Percentiles rank a stretch among this genome's conserved stretches.
Evolutionary conservation across 2,329 filamentous ascomycete genomes (phyloP).

Genomic region (Botrytis fragariae): DNA sequence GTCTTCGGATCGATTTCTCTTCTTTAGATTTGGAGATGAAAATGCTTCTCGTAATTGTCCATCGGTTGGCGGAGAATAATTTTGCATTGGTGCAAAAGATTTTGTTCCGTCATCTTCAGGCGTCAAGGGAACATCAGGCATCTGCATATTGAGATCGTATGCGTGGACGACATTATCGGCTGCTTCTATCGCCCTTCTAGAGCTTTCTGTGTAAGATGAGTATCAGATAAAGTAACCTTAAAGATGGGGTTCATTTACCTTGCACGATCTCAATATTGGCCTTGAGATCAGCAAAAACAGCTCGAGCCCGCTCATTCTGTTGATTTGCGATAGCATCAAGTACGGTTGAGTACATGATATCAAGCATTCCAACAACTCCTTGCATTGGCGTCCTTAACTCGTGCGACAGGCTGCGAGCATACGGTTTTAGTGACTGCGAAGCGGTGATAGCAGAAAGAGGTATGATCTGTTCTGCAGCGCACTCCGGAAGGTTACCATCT

Average conservation of each 20-base stretch:
- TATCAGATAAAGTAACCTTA: not conserved
- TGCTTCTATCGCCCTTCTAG: constrained; percentile 67
- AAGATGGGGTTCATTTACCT: constrained; percentile 43
- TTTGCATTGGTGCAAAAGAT: not conserved
- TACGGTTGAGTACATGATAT: constrained; percentile 72
- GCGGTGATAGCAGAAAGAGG: constrained; percentile 55
- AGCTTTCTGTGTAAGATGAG: constrained; percentile 53
- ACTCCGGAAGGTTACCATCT: constrained; percentile 34
- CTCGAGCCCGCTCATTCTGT: constrained; percentile 48
- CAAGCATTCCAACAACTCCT: constrained; percentile 72
- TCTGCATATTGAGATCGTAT: constrained; percentile 72
- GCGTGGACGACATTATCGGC: constrained; percentile 75
- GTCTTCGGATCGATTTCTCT: constrained; percentile 29
- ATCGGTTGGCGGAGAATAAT: not conserved
- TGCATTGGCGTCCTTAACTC: constrained; percentile 73
- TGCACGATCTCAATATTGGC: constrained; percentile 70
- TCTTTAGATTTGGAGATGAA: constrained; percentile 17
- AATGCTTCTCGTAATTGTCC: not conserved
- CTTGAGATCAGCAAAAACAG: constrained; percentile 60
- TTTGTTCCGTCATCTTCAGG: constrained; percentile 26
- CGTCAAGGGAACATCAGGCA: constrained; percentile 58
- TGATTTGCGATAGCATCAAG: constrained; percentile 61
- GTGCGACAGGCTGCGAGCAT: constrained; percentile 69
- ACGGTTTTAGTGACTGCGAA: constrained; percentile 66
- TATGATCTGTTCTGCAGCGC: constrained; percentile 44